These are phyloP conservation scores for Scopulariopsis brevicaulis DNA, from an alignment of 2,329 filamentous ascomycete species.

Conservation along the genomic window DNA sequence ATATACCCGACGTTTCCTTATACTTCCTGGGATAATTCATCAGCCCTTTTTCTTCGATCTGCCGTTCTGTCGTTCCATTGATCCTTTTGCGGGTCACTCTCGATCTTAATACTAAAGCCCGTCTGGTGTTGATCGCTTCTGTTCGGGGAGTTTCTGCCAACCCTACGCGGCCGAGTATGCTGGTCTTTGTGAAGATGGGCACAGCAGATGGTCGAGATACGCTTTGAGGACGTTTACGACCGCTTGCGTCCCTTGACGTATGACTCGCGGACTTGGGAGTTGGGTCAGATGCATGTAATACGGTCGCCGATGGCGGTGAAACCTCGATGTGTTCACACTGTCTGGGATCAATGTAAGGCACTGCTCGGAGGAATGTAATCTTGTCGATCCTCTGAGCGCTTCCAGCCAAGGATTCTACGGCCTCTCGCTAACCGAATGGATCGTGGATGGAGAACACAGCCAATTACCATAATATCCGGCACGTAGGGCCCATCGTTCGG, in stretches of 20 bases:
- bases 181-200: background rate
- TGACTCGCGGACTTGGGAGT: background rate
- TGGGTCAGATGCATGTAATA: background rate
- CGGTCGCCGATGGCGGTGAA: background rate
- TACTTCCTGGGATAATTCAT: background rate
- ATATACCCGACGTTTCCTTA: background rate
- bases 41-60: background rate
- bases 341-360: background rate
- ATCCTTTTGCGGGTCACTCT: background rate
- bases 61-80: background rate
- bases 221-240: background rate
- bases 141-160: background rate
- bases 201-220: background rate
- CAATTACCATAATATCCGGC: no score
- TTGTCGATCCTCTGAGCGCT: no score
- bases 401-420: no score
- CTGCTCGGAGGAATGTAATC: background rate
- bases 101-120: background rate
- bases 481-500: no score
- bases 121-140: background rate
- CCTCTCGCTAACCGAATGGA: no score
- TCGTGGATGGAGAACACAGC: no score
- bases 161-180: background rate
- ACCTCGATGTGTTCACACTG: background rate
- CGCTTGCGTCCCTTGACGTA: background rate